These are phyloP conservation scores for Pyracantha coccinea DNA, from an alignment of 331 rosid genomes.

Conservation along the genomic window DNA sequence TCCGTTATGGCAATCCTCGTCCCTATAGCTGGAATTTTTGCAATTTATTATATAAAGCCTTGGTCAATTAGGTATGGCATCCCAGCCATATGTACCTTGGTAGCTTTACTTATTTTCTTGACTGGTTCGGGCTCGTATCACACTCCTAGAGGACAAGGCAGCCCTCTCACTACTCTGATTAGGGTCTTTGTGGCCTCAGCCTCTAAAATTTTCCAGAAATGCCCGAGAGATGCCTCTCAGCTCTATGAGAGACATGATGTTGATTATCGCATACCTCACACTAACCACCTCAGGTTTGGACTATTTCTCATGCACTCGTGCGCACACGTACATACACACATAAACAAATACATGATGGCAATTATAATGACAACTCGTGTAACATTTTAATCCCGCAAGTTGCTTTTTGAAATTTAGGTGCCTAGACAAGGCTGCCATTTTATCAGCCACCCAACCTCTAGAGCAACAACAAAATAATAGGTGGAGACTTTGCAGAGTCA, in stretches of 20 bases:
- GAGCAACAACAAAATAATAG: background rate
- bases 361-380: too few relatives aligned
- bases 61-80: slow-evolving; percentile 18
- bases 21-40: background rate
- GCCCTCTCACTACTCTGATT: slow-evolving; percentile 9
- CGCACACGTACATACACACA: too few relatives aligned
- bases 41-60: slow-evolving; percentile 12
- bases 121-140: background rate
- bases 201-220: background rate
- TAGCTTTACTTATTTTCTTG: slow-evolving; percentile 17
- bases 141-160: background rate
- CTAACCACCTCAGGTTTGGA: slow-evolving; percentile 5
- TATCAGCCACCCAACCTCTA: background rate
- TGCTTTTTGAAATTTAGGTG: background rate
- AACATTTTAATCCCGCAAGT: too few relatives aligned
- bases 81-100: slow-evolving; percentile 3
- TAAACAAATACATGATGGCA: too few relatives aligned
- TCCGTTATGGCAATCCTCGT: background rate
- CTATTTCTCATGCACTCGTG: background rate
- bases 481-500: slow-evolving; percentile 18
- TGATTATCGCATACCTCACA: background rate
- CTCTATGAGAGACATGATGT: background rate
- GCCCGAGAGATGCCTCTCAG: background rate
- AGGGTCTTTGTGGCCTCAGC: slow-evolving; percentile 16
- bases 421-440: slow-evolving; percentile 18